These are phyloP conservation scores for Bromus sterilis DNA, from an alignment of 176 grass and related monocot species.

Conservation along the genomic window DNA sequence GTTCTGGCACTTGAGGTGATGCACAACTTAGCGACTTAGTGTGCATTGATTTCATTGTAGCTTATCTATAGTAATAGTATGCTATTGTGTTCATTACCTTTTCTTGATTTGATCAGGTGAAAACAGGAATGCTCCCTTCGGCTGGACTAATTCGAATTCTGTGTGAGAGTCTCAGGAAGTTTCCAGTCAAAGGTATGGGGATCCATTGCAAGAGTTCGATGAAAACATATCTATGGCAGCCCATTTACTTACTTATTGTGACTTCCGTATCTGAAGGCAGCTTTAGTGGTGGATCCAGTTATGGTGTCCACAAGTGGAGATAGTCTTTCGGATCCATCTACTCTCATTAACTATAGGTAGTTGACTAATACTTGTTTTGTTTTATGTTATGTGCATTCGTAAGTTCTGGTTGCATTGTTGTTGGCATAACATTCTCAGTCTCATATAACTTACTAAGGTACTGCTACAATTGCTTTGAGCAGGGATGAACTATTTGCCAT, in stretches of 20 bases:
- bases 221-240: background rate
- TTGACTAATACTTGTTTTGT: background rate
- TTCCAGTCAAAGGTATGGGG: slow-evolving; percentile 82
- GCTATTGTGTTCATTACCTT: background rate
- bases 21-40: background rate
- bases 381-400: slow-evolving; percentile 12
- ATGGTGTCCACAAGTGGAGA: slow-evolving; percentile 95
- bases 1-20: background rate
- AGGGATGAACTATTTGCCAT: slow-evolving; percentile 82
- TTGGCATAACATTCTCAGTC: background rate
- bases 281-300: slow-evolving; percentile 98
- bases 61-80: background rate
- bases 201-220: background rate
- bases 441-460: background rate
- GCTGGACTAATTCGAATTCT: slow-evolving; percentile 59
- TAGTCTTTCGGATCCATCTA: slow-evolving; percentile 60
- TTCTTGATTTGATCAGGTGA: slow-evolving; percentile 52
- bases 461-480: slow-evolving; percentile 17
- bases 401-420: background rate
- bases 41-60: background rate
- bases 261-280: slow-evolving; percentile 60
- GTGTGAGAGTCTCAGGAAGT: slow-evolving; percentile 63
- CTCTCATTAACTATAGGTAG: slow-evolving; percentile 63
- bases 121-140: slow-evolving; percentile 96
- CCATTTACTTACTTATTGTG: slow-evolving; percentile 20